Percentiles rank a stretch among this genome's conserved stretches.
These are phyloP conservation scores for Backusella australiensis DNA, from an alignment of 192 early-diverging fungal species.

Conservation along the genomic window DNA sequence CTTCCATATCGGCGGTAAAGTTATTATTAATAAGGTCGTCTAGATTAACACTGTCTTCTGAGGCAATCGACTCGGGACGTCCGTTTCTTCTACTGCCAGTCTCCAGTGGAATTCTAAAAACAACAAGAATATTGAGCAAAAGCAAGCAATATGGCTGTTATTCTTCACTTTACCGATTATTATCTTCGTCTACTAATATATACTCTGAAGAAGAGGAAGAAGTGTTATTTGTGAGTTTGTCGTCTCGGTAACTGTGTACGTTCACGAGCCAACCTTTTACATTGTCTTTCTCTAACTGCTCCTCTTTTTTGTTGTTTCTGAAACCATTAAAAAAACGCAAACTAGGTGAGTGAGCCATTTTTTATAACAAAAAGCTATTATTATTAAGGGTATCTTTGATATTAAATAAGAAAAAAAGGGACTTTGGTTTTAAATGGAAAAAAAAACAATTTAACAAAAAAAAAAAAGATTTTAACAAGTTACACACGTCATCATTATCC, in stretches of 20 bases:
- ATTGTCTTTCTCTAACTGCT: not conserved
- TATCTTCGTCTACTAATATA: slow-evolving; percentile 14
- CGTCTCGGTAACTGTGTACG: slow-evolving; percentile 25
- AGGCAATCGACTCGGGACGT: slow-evolving; percentile 25
- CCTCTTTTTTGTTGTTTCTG: not conserved
- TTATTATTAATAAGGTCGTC: slow-evolving; percentile 34
- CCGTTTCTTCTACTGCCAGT: not conserved
- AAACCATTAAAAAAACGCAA: slow-evolving; percentile 14
- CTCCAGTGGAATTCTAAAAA: slow-evolving; percentile 17
- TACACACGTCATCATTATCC: not conserved
- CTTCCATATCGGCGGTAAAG: slow-evolving; percentile 29
- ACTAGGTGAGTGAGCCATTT: slow-evolving; percentile 15
- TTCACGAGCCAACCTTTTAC: slow-evolving; percentile 30
- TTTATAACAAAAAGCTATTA: not conserved
- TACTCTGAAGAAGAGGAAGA: not conserved
- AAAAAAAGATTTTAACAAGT: not conserved
- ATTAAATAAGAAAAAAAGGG: not conserved
- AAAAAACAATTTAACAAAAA: slow-evolving; percentile 9
- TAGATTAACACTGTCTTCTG: slow-evolving; percentile 35
- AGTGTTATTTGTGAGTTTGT: not conserved
- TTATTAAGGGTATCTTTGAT: slow-evolving; percentile 3
- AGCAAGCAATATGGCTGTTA: not conserved
- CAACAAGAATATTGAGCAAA: not conserved
- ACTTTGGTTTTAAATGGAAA: not conserved
- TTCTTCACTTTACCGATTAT: slow-evolving; percentile 6